A percentile compares a stretch with the other conserved stretches of the same genome.
Evolutionary conservation across 345 rosid genomes (phyloP).

Genomic region (Euphorbia peplus): DNA sequence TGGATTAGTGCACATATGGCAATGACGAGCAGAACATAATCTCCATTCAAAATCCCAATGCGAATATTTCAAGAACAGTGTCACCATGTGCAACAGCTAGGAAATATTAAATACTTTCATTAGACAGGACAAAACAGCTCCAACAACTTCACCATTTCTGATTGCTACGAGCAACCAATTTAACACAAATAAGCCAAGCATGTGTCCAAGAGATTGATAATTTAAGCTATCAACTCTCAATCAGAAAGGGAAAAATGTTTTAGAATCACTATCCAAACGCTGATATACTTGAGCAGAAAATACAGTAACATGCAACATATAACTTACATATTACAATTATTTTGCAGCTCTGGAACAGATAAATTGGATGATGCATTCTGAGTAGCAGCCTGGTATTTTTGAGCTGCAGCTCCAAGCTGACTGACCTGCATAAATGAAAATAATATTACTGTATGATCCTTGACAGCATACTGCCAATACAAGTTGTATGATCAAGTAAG

Average conservation of each 20-base stretch:
- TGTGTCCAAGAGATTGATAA: neutral
- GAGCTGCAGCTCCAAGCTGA: constrained; percentile 89
- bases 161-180: neutral
- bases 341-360: constrained; percentile 77
- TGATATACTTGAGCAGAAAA: neutral
- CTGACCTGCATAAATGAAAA: constrained; percentile 53
- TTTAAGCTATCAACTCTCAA: neutral
- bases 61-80: neutral
- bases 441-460: neutral
- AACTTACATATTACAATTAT: constrained; percentile 82
- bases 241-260: neutral
- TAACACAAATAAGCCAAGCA: neutral
- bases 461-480: neutral
- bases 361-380: constrained; percentile 78
- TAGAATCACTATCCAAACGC: neutral
- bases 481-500: neutral
- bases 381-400: constrained; percentile 81
- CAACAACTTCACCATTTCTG: neutral
- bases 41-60: neutral
- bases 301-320: neutral
- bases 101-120: neutral
- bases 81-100: neutral
- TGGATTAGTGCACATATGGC: neutral
- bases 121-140: neutral
- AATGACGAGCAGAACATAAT: neutral